Evolutionary conservation across 768 basidiomycete genomes (phyloP).

Genomic region (Calvatia gigantea): DNA sequence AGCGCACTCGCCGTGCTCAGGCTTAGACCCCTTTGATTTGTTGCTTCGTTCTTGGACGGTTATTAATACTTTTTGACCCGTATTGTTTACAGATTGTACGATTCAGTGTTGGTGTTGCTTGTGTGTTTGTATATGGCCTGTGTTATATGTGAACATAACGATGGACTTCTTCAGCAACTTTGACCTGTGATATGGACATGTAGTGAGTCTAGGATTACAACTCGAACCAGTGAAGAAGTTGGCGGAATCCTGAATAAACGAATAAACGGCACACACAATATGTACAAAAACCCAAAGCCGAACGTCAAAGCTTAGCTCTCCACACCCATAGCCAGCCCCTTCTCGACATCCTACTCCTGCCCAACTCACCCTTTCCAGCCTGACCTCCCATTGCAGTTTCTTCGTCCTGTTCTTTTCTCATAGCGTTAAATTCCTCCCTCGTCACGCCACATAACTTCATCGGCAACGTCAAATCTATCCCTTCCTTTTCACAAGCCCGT

Average conservation of each 20-base stretch:
- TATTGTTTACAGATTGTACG: background rate
- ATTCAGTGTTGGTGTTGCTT: background rate
- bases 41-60: background rate
- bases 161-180: too few species aligned
- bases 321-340: slow-evolving; percentile 7
- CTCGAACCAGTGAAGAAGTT: too few species aligned
- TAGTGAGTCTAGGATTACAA: too few species aligned
- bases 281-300: background rate
- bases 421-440: slow-evolving; percentile 12
- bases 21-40: background rate
- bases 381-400: slow-evolving; percentile 6
- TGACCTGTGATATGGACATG: too few species aligned
- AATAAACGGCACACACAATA: background rate
- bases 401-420: slow-evolving; percentile 14
- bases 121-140: background rate
- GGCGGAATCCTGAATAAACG: too few species aligned
- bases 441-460: slow-evolving; percentile 22
- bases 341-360: too few species aligned
- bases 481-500: slow-evolving; percentile 36
- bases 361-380: slow-evolving; percentile 7
- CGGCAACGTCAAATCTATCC: slow-evolving; percentile 31
- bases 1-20: background rate
- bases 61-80: background rate
- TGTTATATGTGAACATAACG: too few species aligned
- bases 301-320: slow-evolving; percentile 11